phyloP scores from a whole-genome alignment of 106 monocot genomes.

The Allium fistulosum region DNA sequence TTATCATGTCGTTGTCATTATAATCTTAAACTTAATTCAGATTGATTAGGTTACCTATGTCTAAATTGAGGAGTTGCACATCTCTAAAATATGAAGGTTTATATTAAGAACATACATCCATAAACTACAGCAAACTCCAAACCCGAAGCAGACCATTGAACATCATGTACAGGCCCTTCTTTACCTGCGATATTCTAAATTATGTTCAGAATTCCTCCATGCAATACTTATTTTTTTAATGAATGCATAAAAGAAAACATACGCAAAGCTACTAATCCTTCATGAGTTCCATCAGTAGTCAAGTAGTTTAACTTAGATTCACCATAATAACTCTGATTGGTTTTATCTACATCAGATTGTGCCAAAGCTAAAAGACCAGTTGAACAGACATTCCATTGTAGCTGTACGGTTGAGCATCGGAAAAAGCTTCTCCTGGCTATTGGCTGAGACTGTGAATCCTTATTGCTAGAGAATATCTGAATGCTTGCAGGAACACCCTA shows the following conservation, averaged over 20 bases:
- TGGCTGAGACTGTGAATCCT: slow-evolving; percentile 59
- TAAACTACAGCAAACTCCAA: slow-evolving; percentile 92
- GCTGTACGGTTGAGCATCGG: slow-evolving; percentile 74
- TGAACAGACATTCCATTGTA: slow-evolving; percentile 75
- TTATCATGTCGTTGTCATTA: no score
- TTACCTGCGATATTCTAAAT: slow-evolving; percentile 38
- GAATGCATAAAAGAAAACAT: slow-evolving; percentile 21
- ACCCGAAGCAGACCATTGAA: slow-evolving; percentile 82
- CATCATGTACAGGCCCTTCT: slow-evolving; percentile 99
- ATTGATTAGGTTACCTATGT: no score
- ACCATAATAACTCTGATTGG: slow-evolving; percentile 97
- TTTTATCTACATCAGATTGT: slow-evolving; percentile 93
- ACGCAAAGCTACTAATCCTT: slow-evolving; percentile 86
- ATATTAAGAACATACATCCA: slow-evolving; percentile 57
- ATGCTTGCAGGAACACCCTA: slow-evolving; percentile 95
- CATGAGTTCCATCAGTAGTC: slow-evolving; percentile 78
- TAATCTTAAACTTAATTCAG: no score
- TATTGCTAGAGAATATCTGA: slow-evolving; percentile 75
- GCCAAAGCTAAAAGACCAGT: slow-evolving; percentile 71
- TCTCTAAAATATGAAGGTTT: no score
- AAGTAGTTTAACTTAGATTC: slow-evolving; percentile 94
- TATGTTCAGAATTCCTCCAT: not conserved
- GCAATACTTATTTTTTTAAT: not conserved
- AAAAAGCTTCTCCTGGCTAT: slow-evolving; percentile 87
- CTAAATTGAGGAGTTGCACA: no score